Evolutionary conservation across 164 flowering plant species (phyloP), one percentile per base, ranked within the genome.

Genomic region (Tetrastigma voinierianum): DNA sequence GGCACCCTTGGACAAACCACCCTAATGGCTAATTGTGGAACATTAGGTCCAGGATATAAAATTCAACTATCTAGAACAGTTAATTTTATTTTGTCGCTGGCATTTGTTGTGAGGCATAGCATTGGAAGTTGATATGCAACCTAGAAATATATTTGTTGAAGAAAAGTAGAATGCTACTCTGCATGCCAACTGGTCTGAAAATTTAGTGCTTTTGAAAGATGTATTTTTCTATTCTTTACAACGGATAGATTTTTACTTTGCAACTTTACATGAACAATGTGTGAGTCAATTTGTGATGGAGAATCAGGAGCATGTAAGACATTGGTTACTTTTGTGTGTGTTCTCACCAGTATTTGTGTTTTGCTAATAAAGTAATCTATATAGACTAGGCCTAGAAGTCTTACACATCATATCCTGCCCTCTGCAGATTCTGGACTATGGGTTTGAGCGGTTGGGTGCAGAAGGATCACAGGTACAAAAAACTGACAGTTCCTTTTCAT

Each of bases 381-480:
- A 49, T 49, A 49, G 4, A 14, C 7, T 14, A 5, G n/a, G n/a
- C 4, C n/a, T 43, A 43, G 15, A 46, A 11, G 40, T 14, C 43
- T 73, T 11, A 24, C 18, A 17, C 17, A 44, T 60, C 57, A 12
- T 20, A 19, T 68, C 40, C 67, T 66, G 46, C 51, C 17, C 63
- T 3, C 69, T 75, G 56, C 66, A 95, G 99, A 81, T 95, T 77
- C 91, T 95, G 76, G 99, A 95, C 80, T 92, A 77, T 57, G 98
- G 79, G 23, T 90, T 95, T 82, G 98, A 90, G 72, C 87, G 98
- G 44, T 43, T 95, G 75, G 99, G 98, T 55, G 98, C 87, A 15
- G 76, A 75, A 78, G 91, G 89, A 57, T 66, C 89, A 55, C 64
- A 80, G 98, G 98, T 94, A 87, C 49, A 63, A 21, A 11, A 57